Conservation (phyloP, 441 rosid species). For the Gossypium armourianum region DNA sequence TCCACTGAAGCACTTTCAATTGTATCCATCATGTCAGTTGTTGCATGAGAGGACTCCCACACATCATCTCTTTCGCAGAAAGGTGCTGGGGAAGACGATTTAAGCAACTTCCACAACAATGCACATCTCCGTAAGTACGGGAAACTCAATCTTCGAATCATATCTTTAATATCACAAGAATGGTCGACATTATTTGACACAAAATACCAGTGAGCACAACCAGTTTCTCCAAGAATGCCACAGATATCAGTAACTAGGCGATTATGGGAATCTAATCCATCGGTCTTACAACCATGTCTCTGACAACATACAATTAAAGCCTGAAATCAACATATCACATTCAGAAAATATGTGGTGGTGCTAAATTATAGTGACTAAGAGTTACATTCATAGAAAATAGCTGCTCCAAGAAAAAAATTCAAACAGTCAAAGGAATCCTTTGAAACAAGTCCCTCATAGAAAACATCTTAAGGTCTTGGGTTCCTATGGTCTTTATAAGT, state of each 20-base stretch:
- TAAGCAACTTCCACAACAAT: conserved; percentile 73
- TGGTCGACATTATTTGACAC: conserved; percentile 40
- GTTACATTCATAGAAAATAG: neutral
- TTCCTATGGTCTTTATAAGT: neutral
- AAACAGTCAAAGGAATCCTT: neutral
- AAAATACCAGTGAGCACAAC: conserved; percentile 41
- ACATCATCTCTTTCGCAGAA: conserved; percentile 33
- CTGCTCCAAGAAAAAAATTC: neutral
- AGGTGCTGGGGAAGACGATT: conserved; percentile 46
- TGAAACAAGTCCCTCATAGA: neutral
- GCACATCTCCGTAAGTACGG: conserved; percentile 93
- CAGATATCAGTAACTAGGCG: conserved; percentile 47
- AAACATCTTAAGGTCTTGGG: neutral
- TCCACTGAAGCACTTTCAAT: conserved; percentile 32
- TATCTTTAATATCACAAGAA: conserved; percentile 38
- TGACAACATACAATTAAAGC: conserved; percentile 46
- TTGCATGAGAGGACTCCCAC: conserved; percentile 28
- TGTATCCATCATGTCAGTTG: conserved; percentile 28
- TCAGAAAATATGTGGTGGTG: conserved; percentile 4
- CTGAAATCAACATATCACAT: conserved; percentile 40
- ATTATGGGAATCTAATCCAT: conserved; percentile 29
- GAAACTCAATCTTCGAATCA: conserved; percentile 53
- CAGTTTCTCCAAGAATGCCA: conserved; percentile 42
- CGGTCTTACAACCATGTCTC: conserved; percentile 25
- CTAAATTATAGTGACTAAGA: conserved; percentile 1